These are phyloP conservation scores for Lanmaoa rubissima DNA, from an alignment of 768 basidiomycete species.

Conservation along the genomic window DNA sequence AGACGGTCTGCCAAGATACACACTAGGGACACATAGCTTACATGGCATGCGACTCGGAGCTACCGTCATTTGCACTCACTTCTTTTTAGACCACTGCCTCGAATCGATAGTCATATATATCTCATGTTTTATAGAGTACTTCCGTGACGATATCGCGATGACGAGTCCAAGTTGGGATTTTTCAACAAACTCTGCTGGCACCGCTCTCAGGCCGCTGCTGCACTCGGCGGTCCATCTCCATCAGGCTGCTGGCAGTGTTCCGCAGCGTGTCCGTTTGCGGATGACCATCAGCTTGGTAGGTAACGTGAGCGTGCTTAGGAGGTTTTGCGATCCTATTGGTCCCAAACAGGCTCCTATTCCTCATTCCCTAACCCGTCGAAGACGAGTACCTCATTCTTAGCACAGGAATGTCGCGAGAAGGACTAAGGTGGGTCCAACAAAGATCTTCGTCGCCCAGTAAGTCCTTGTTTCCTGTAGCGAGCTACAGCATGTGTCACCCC, in stretches of 20 bases:
- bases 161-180: neutral
- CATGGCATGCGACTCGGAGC: neutral
- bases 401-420: slow-evolving; percentile 16
- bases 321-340: neutral
- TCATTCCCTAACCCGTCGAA: neutral
- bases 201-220: too few relatives aligned
- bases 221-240: too few relatives aligned
- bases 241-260: too few relatives aligned
- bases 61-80: neutral
- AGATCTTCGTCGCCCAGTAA: slow-evolving; percentile 16
- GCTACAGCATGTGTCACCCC: slow-evolving; percentile 5
- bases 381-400: slow-evolving; percentile 1
- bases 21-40: neutral
- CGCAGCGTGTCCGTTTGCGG: too few relatives aligned
- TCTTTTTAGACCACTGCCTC: too few relatives aligned
- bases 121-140: neutral
- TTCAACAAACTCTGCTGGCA: too few relatives aligned
- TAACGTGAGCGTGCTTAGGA: too few relatives aligned
- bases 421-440: neutral
- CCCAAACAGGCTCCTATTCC: neutral
- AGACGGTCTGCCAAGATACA: neutral
- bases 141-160: neutral
- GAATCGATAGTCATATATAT: neutral
- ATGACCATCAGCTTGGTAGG: too few relatives aligned
- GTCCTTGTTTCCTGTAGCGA: neutral